These are phyloP conservation scores for Selenicereus undatus DNA, from an alignment of 148 eudicot species.

Conservation along the genomic window DNA sequence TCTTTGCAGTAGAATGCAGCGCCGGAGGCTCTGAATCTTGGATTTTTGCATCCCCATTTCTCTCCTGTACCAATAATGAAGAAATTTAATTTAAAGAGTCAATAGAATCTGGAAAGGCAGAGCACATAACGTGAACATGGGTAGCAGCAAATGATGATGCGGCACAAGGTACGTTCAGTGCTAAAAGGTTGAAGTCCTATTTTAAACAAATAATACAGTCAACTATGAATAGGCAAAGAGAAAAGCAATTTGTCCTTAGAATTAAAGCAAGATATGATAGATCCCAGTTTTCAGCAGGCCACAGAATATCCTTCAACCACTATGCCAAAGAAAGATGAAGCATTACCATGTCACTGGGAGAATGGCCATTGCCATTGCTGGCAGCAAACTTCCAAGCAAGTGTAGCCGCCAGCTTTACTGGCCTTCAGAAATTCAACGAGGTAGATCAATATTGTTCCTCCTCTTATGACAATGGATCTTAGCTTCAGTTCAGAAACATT, in stretches of 20 bases:
- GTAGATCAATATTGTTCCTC: conserved; percentile 18
- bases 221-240: background rate
- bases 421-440: conserved; percentile 4
- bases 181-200: background rate
- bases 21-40: conserved; percentile 73
- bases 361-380: conserved; percentile 59
- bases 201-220: background rate
- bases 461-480: conserved; percentile 9
- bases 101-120: conserved; percentile 10
- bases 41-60: conserved; percentile 58
- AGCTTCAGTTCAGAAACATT: conserved; percentile 18
- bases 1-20: conserved; percentile 62
- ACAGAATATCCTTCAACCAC: background rate
- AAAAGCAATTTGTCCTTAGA: background rate
- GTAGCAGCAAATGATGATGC: background rate
- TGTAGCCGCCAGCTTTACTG: conserved; percentile 66
- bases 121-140: background rate
- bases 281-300: background rate
- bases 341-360: conserved; percentile 66
- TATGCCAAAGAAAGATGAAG: background rate
- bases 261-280: background rate
- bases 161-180: background rate
- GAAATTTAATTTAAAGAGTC: conserved; percentile 3
- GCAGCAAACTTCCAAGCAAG: conserved; percentile 65
- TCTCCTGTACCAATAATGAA: conserved; percentile 52